These are phyloP conservation scores for Sodiomyces alkalinus DNA, from an alignment of 2,329 filamentous ascomycete genomes.

Conservation along the genomic window DNA sequence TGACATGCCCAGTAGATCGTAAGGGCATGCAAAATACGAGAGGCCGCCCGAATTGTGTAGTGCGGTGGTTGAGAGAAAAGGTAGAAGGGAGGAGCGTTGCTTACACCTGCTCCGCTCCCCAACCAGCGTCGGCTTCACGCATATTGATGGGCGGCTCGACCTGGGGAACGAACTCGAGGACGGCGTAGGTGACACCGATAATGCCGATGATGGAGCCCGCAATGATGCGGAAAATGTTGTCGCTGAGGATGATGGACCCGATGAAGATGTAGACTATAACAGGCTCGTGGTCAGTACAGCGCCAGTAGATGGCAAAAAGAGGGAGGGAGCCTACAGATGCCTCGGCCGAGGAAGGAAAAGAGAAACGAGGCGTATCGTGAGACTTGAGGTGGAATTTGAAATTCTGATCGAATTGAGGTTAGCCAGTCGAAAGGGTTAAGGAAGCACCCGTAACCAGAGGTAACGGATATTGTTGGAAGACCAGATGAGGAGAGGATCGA, in stretches of 20 bases:
- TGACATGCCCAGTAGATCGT: too few species aligned
- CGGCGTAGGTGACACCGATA: constrained; percentile 63
- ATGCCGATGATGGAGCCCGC: constrained; percentile 66
- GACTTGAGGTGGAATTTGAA: constrained; percentile 86
- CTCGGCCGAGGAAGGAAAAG: constrained; percentile 92
- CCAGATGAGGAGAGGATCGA: background rate
- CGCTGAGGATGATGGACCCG: constrained; percentile 68
- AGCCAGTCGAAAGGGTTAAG: background rate
- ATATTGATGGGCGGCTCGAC: constrained; percentile 72
- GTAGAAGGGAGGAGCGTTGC: constrained; percentile 2
- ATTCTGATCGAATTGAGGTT: too few species aligned
- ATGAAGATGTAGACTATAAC: constrained; percentile 84
- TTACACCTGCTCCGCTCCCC: constrained; percentile 66
- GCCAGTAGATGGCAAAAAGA: background rate
- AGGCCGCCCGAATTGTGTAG: too few species aligned
- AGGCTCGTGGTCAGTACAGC: background rate
- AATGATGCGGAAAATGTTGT: constrained; percentile 51
- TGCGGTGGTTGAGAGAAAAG: too few species aligned
- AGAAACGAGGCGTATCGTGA: constrained; percentile 93
- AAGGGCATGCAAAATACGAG: too few species aligned
- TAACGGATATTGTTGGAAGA: background rate
- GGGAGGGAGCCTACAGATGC: constrained; percentile 57
- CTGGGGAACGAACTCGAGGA: constrained; percentile 60
- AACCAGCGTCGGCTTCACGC: constrained; percentile 61
- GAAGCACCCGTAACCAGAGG: too few species aligned